These are phyloP conservation scores for Scenedesmus sp. DNA, from an alignment of 163 green algal genomes.

Conservation along the genomic window DNA sequence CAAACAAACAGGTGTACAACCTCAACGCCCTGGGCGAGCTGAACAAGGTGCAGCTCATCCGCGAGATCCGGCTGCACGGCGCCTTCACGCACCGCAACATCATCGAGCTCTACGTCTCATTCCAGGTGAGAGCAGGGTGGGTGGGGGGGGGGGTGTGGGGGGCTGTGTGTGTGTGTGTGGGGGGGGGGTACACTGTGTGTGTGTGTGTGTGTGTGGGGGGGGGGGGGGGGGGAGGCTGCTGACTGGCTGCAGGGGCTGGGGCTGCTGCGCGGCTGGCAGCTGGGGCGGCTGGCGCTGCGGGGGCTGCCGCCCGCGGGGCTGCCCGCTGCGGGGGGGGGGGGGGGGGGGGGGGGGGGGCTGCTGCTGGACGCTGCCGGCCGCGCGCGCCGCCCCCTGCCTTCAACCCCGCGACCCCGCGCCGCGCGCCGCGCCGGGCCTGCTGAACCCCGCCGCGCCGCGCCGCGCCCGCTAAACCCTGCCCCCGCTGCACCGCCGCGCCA, in stretches of 20 bases:
- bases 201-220: neutral
- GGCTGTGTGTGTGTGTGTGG: too few relatives aligned
- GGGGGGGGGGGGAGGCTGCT: too few relatives aligned
- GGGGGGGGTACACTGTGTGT: too few relatives aligned
- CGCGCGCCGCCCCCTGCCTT: too few relatives aligned
- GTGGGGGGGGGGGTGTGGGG: neutral
- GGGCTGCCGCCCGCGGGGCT: neutral
- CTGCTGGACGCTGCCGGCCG: too few relatives aligned
- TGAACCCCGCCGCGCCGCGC: too few relatives aligned
- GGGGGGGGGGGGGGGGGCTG: too few relatives aligned
- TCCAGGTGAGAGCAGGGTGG: slow-evolving; percentile 48
- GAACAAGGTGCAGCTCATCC: slow-evolving; percentile 63
- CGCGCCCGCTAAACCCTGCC: neutral
- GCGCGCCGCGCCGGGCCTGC: too few relatives aligned
- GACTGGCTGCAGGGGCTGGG: neutral
- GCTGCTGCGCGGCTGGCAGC: neutral
- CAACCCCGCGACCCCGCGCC: too few relatives aligned
- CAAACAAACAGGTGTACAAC: too few relatives aligned
- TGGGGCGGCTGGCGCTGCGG: neutral
- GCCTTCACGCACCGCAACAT: slow-evolving; percentile 62
- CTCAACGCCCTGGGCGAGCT: slow-evolving; percentile 20
- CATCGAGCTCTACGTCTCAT: slow-evolving; percentile 61
- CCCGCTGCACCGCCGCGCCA: too few relatives aligned
- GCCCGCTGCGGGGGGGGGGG: too few relatives aligned
- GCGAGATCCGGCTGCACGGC: slow-evolving; percentile 64